Conservation (phyloP, 1,284 basidiomycete species). For the Ganoderma boninense region DNA sequence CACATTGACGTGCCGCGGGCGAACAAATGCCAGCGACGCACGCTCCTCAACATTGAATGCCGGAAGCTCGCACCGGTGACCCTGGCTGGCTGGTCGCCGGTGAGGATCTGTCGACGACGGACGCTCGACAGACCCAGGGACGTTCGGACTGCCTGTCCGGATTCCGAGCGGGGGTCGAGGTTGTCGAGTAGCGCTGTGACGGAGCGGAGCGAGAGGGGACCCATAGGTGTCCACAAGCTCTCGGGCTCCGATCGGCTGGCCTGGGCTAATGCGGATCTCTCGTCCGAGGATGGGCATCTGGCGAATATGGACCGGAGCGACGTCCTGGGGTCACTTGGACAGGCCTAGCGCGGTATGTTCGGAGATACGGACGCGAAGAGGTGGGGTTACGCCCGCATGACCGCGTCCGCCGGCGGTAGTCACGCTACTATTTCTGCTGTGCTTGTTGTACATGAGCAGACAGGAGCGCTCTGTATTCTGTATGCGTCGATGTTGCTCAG, state of each 20-base stretch:
- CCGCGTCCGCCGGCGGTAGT: neutral
- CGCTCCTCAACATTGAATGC: neutral
- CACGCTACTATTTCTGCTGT: neutral
- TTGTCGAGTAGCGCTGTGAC: neutral
- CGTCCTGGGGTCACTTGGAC: constrained; percentile 6
- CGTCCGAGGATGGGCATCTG: neutral
- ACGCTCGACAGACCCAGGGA: neutral
- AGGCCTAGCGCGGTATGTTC: constrained; percentile 7
- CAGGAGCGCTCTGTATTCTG: neutral
- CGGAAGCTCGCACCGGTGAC: neutral
- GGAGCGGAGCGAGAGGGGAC: constrained; percentile 9
- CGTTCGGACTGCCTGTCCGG: neutral
- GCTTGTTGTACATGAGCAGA: neutral
- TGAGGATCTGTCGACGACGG: neutral
- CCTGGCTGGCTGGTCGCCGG: neutral
- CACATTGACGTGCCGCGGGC: neutral
- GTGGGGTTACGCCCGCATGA: neutral
- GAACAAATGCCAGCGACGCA: neutral
- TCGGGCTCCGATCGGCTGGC: neutral
- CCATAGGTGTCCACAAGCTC: constrained; percentile 19
- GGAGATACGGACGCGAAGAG: constrained; percentile 6
- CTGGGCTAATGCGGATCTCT: constrained; percentile 12
- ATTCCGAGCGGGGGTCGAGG: neutral
- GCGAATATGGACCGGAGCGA: neutral
- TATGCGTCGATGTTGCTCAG: neutral